Evolutionary conservation across 306 rosid genomes (phyloP).

Genomic region (Biancaea sappan): DNA sequence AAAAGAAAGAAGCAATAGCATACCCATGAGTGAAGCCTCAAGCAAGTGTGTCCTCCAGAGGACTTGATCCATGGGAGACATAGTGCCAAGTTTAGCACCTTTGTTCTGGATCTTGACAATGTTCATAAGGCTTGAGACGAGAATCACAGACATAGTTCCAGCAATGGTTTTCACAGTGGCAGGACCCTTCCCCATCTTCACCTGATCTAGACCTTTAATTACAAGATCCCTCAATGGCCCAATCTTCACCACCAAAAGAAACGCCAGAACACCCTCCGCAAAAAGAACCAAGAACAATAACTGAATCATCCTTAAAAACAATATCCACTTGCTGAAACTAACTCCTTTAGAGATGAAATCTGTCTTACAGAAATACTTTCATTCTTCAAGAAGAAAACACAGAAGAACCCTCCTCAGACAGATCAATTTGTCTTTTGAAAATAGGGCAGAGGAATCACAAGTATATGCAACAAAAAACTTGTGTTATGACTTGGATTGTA

Average conservation of each 20-base stretch:
- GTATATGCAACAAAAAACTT: conserved; percentile 24
- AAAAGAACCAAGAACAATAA: conserved; percentile 80
- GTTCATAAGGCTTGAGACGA: conserved; percentile 79
- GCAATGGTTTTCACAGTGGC: conserved; percentile 85
- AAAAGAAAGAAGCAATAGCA: conserved; percentile 26
- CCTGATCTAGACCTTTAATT: conserved; percentile 81
- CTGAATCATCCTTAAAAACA: conserved; percentile 66
- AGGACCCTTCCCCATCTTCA: conserved; percentile 88
- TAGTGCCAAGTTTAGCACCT: conserved; percentile 92
- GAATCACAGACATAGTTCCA: conserved; percentile 90
- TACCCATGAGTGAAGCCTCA: conserved; percentile 91
- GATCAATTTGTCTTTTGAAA: conserved; percentile 27
- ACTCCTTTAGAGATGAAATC: conserved; percentile 29
- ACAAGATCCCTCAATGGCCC: conserved; percentile 94
- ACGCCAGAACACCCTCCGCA: conserved; percentile 68
- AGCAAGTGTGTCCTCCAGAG: conserved; percentile 97
- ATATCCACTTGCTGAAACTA: conserved; percentile 31
- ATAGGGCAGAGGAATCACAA: conserved; percentile 29
- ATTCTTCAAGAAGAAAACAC: conserved; percentile 11
- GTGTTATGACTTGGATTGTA: conserved; percentile 30
- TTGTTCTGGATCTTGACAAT: conserved; percentile 95
- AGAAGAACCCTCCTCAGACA: conserved; percentile 23
- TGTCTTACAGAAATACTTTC: neutral
- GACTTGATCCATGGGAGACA: conserved; percentile 99
- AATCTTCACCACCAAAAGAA: conserved; percentile 76